Evolutionary conservation across 2,329 filamentous ascomycete species (phyloP).

Genomic region (Fusarium sp.): DNA sequence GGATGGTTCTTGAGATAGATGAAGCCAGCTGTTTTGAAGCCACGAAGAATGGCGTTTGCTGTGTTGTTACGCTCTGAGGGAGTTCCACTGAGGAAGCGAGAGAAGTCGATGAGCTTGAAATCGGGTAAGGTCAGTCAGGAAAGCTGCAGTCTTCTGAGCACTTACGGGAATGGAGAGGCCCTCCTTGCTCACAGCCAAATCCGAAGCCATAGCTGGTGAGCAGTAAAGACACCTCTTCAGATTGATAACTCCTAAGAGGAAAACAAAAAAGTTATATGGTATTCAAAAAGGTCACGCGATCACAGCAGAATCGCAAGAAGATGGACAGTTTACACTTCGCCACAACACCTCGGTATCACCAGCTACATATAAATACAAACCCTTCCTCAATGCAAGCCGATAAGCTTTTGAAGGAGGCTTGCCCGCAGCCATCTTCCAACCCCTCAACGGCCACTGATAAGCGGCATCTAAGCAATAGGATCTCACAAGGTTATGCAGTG

Average conservation of each 20-base stretch:
- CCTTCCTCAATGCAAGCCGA: not conserved
- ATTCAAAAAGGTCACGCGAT: not conserved
- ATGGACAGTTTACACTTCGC: no score
- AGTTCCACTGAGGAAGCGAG: conserved; percentile 73
- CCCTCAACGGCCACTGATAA: conserved; percentile 31
- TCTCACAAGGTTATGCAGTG: not conserved
- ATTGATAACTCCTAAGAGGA: not conserved
- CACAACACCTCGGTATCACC: not conserved
- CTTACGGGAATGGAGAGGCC: conserved; percentile 66
- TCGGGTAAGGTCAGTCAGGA: not conserved
- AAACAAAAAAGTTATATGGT: not conserved
- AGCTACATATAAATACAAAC: not conserved
- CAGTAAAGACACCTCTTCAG: not conserved
- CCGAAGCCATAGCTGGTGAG: conserved; percentile 39
- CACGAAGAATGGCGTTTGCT: conserved; percentile 78
- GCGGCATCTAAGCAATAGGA: conserved; percentile 5
- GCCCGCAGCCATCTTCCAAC: conserved; percentile 1
- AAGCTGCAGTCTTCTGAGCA: conserved; percentile 1
- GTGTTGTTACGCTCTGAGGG: conserved; percentile 69
- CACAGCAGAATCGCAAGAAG: not conserved
- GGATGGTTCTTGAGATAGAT: conserved; percentile 87
- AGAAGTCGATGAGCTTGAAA: conserved; percentile 66
- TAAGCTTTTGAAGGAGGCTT: conserved; percentile 12
- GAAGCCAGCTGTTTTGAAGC: conserved; percentile 89
- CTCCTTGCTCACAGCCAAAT: conserved; percentile 62